Base-by-base conservation (phyloP, 345 rosid species). In the Camelina sativa region DNA sequence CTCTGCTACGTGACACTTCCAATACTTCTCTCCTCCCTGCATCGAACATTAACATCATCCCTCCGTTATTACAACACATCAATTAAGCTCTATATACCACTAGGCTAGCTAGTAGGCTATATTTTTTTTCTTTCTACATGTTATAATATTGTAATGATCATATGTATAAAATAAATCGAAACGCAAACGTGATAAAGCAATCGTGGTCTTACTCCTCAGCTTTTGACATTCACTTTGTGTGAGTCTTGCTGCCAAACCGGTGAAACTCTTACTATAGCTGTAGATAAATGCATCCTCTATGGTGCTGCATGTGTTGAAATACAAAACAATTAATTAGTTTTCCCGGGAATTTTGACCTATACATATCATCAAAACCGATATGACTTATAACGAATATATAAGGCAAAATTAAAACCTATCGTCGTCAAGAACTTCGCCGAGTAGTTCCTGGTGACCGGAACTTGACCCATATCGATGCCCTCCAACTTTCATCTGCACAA, bases 391-490 rank as follows among this genome's bases (percentile, higher is more conserved):
- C 13, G 59, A 51, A 6, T 25, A 23, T 23, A 23, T 4, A 59
- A 34, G n/a, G 1, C 74, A 71, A 34, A 35, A 8, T 46, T 52
- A 8, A 43, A 64, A 73, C 77, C 77, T 73, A 15, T 73, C 57
- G 3, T 62, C 17, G 37, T 73, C 77, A 25, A 73, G 77, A 43
- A 73, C 57, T 43, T 73, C 17, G 12, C 48, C 11, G 23, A 73
- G 65, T 73, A 73, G 63, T 51, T 73, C 38, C 22, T 64, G 54
- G 56, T 73, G 77, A 73, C 77, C 77, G 9, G 47, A 15, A 64
- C 77, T 73, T 54, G 71, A 73, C 35, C 62, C 77, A 20, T 43
- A 73, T 64, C 28, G 62, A 73, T 73, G 77, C 17, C 67, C 77
- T 32, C 71, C 77, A 44, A 65, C 19, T 63, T 64, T 63, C 76